Percentiles rank a stretch among this genome's conserved stretches.
Evolutionary conservation across 1,139 yeast genomes (phyloP).

Genomic region (Blastobotrys petasosporus): DNA sequence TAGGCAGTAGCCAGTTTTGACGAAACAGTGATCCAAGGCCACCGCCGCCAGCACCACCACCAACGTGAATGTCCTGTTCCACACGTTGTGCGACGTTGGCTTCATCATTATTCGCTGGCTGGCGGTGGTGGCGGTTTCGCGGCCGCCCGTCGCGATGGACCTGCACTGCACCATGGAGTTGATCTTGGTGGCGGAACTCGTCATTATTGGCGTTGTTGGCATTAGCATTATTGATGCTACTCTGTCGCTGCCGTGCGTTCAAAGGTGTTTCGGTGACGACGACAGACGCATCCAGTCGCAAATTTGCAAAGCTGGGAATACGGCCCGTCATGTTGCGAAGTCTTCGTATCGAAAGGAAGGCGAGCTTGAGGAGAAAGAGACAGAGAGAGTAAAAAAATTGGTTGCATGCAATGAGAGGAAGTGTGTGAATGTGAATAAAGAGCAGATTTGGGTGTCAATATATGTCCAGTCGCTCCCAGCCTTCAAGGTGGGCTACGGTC

Average conservation of each 20-base stretch:
- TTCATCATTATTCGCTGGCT: no score
- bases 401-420: neutral
- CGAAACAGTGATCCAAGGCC: conserved; percentile 3
- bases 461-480: no score
- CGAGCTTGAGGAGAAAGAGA: neutral
- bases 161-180: no score
- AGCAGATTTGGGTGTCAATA: no score
- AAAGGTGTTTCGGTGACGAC: conserved; percentile 6
- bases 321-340: conserved; percentile 1
- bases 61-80: no score
- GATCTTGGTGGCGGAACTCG: no score
- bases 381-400: neutral
- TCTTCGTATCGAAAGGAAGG: neutral
- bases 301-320: conserved; percentile 7
- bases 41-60: no score
- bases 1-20: conserved; percentile 4
- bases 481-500: no score
- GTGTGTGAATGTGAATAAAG: no score
- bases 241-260: neutral
- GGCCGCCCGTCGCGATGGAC: neutral
- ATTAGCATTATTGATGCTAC: no score
- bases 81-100: no score
- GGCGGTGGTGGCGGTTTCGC: neutral
- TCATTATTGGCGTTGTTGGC: no score
- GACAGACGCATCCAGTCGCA: conserved; percentile 4